Evolutionary conservation across 805 yeast genomes (phyloP).

Genomic region (Hanseniaspora clermontiae): DNA sequence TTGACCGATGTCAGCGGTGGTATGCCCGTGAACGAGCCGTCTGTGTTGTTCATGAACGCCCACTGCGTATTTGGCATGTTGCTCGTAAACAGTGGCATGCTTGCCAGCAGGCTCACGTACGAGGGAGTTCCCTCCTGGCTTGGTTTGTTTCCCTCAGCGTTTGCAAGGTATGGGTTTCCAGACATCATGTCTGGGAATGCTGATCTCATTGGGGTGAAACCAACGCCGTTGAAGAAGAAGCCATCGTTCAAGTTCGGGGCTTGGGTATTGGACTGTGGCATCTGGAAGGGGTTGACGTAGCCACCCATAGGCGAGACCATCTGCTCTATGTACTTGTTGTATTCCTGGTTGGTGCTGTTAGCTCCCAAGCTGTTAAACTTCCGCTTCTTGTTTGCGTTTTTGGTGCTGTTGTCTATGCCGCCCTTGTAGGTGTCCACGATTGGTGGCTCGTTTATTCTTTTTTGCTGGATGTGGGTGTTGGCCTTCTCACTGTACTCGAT

Average conservation of each 20-base stretch:
- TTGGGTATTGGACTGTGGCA: neutral
- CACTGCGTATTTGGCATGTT: neutral
- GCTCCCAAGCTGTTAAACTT: neutral
- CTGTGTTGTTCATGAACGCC: neutral
- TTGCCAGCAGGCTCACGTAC: neutral
- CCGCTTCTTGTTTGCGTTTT: neutral
- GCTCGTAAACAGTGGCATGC: neutral
- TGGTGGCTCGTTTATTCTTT: neutral
- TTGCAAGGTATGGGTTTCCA: neutral
- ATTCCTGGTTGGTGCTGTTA: conserved; percentile 16
- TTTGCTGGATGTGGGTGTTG: conserved; percentile 11
- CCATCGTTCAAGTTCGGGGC: neutral
- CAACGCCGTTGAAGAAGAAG: conserved; percentile 2
- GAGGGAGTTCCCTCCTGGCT: conserved; percentile 7
- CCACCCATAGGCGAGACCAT: conserved; percentile 16
- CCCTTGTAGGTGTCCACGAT: neutral
- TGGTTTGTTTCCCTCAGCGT: neutral
- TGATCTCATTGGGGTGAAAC: conserved; percentile 11
- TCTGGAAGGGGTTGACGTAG: conserved; percentile 15
- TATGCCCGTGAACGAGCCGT: neutral
- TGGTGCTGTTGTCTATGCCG: neutral
- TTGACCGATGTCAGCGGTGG: neutral
- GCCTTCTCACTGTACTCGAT: conserved; percentile 26
- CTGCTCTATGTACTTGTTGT: conserved; percentile 24
- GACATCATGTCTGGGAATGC: conserved; percentile 4